phyloP scores from a whole-genome alignment of 345 rosid species.

The Draba incana region DNA sequence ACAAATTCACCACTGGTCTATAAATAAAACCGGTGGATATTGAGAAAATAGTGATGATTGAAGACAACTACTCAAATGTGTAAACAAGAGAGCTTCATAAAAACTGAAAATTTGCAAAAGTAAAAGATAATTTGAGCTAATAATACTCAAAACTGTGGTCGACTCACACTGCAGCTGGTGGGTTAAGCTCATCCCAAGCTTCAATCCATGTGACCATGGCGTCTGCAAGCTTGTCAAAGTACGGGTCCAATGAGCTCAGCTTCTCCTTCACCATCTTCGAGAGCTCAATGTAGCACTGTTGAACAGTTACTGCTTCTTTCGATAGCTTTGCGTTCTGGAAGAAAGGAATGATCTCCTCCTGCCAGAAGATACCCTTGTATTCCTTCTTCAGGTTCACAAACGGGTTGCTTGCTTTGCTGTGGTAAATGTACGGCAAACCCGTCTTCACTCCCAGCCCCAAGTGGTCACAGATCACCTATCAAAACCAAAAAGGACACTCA shows the following conservation, averaged over 20 bases:
- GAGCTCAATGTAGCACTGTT: constrained; percentile 80
- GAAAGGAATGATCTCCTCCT: constrained; percentile 94
- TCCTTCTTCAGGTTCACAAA: constrained; percentile 91
- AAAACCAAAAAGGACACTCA: constrained; percentile 1
- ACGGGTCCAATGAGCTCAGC: constrained; percentile 73
- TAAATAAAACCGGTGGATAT: constrained; percentile 27
- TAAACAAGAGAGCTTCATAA: constrained; percentile 7
- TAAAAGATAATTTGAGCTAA: constrained; percentile 32
- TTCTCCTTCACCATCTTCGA: constrained; percentile 82
- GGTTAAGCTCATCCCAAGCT: constrained; percentile 97
- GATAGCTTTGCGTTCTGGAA: constrained; percentile 70
- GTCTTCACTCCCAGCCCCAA: constrained; percentile 87
- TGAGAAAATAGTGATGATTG: constrained; percentile 20
- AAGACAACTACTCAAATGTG: constrained; percentile 27
- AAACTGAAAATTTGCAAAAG: constrained; percentile 9
- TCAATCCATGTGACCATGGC: constrained; percentile 97
- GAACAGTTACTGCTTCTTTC: constrained; percentile 77
- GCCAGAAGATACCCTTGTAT: constrained; percentile 94
- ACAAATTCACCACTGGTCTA: constrained; percentile 29
- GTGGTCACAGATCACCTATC: constrained; percentile 85
- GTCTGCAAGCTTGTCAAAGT: constrained; percentile 82
- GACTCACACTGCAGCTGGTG: constrained; percentile 31
- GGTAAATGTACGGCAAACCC: constrained; percentile 83
- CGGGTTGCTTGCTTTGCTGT: constrained; percentile 97
- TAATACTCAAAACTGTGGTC: constrained; percentile 36